These are phyloP conservation scores for Clonostachys rhizophaga DNA, from an alignment of 2,329 filamentous ascomycete genomes.

Conservation along the genomic window DNA sequence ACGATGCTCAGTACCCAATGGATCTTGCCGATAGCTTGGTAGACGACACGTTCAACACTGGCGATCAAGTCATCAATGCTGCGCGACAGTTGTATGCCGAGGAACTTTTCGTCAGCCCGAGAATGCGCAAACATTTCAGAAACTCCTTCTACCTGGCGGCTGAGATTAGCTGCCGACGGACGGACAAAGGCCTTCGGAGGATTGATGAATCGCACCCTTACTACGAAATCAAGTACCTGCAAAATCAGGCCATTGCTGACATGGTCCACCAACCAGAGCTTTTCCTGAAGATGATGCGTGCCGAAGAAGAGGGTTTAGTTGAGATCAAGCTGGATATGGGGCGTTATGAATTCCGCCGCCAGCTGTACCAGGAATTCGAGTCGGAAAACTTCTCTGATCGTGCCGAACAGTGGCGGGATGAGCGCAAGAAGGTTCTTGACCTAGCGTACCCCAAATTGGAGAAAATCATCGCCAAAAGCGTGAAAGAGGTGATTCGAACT, in stretches of 20 bases:
- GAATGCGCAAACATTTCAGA: conserved; percentile 83
- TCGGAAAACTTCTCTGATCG: conserved; percentile 95
- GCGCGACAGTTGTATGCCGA: conserved; percentile 88
- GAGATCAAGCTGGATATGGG: conserved; percentile 79
- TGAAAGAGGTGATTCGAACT: conserved; percentile 90
- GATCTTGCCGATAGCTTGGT: conserved; percentile 81
- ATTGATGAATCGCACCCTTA: conserved; percentile 95
- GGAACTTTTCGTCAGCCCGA: conserved; percentile 81
- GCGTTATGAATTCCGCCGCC: conserved; percentile 69
- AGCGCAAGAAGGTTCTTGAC: conserved; percentile 81
- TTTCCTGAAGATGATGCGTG: conserved; percentile 95
- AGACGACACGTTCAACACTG: conserved; percentile 69
- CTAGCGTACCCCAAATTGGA: conserved; percentile 78
- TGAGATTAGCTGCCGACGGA: conserved; percentile 81
- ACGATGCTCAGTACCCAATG: conserved; percentile 73
- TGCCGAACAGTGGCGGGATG: conserved; percentile 90
- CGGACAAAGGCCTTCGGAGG: conserved; percentile 87
- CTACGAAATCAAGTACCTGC: conserved; percentile 96
- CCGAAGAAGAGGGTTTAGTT: conserved; percentile 88
- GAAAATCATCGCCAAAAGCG: conserved; percentile 78
- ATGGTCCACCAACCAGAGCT: conserved; percentile 81
- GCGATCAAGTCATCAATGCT: conserved; percentile 69
- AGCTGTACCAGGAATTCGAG: conserved; percentile 78
- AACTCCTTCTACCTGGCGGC: conserved; percentile 79
- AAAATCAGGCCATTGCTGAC: conserved; percentile 79